Conservation (phyloP, 176 grass and related monocot species). For the Tuctoria greenei region DNA sequence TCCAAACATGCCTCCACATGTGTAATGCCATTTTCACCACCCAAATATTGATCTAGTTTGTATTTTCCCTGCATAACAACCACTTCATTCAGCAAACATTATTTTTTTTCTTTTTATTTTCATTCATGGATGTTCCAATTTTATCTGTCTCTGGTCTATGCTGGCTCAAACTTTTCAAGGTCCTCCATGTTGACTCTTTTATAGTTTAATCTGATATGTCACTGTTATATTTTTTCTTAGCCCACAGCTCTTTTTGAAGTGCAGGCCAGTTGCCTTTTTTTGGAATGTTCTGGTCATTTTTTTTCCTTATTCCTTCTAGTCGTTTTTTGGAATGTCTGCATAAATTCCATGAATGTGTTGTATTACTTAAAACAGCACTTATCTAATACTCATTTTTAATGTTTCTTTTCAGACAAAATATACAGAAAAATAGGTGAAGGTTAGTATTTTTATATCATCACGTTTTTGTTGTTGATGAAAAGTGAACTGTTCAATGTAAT, state of each 20-base stretch:
- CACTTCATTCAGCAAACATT: background rate
- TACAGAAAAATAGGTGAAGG: too few species aligned
- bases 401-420: too few species aligned
- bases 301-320: too few species aligned
- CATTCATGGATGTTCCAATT: background rate
- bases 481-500: constrained; percentile 5
- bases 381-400: too few species aligned
- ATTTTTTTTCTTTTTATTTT: constrained; percentile 2
- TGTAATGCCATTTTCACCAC: background rate
- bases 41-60: background rate
- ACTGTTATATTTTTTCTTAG: constrained; percentile 23
- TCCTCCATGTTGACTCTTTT: background rate
- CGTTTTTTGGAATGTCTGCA: too few species aligned
- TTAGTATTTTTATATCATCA: too few species aligned
- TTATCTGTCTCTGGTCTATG: background rate
- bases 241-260: constrained; percentile 6
- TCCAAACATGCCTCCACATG: background rate
- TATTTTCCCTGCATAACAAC: background rate
- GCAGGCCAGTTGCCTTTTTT: background rate
- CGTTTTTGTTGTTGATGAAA: too few species aligned
- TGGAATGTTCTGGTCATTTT: background rate
- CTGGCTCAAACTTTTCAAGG: constrained; percentile 4
- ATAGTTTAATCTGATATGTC: constrained; percentile 4
- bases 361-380: too few species aligned
- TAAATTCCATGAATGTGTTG: too few species aligned